Evolutionary conservation across 768 basidiomycete species (phyloP), one percentile per base, ranked within the genome.

Genomic region (Pleurotus tuber-regium): DNA sequence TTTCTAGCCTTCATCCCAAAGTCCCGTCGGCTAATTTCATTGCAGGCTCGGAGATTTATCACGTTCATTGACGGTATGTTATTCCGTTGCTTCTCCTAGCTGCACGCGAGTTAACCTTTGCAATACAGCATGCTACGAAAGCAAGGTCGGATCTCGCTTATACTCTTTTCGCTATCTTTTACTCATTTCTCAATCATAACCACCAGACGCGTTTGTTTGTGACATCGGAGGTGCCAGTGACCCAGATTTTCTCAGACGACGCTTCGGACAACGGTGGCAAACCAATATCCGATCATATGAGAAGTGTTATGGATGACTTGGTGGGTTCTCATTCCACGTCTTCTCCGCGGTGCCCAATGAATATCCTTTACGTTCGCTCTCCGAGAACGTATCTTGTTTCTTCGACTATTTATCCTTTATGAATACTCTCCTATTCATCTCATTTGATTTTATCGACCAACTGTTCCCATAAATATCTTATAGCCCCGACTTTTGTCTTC

Each of bases 261-360:
- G 60, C 71, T 24, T 55, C 63, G 4, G 61, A 70, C 11, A 69
- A 70, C 10, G 65, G 67, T 21, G 70, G 69, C 25, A 59, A 64
- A 33, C 66, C 67, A 19, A 74, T 86, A 19, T 85, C 84, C 12
- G 87, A 92, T 60, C 91, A 97, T 65, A 92, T 94, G 89, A 83
- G 93, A 23, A 84, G 80, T 59, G 83, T 95, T 52, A 94, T 98
- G 92, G 94, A 97, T 59, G 95, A 98, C 62, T 78, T 98, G n/a
- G 93, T 94, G 48, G 12, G 75, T 68, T 19, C 35, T 14, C 35
- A 38, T 19, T 38, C 35, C 35, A 38, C 35, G n/a, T n/a, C n/a
- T n/a, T n/a, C n/a, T n/a, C n/a, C n/a, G n/a, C n/a, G n/a, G n/a
- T n/a, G n/a, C n/a, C n/a, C n/a, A n/a, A n/a, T n/a, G n/a, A n/a